phyloP scores from a whole-genome alignment of 495 filamentous ascomycete species.

The Hyaloscypha finlandica region DNA sequence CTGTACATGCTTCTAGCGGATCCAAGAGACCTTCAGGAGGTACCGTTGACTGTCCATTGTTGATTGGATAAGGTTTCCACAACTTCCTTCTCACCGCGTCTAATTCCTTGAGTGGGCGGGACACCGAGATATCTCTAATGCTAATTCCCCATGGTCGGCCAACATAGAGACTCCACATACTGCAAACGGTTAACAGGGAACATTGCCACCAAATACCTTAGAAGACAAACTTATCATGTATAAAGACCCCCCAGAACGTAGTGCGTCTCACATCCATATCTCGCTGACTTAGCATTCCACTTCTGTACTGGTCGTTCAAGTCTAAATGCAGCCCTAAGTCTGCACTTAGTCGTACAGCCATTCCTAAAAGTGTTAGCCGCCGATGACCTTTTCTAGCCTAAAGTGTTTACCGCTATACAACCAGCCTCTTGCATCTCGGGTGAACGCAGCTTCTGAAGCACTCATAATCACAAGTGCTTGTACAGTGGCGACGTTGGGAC shows the following conservation, averaged over 20 bases:
- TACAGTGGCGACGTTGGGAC: constrained; percentile 51
- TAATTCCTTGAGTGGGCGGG: constrained; percentile 4
- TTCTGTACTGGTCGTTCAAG: constrained; percentile 45
- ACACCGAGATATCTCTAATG: constrained; percentile 43
- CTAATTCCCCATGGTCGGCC: constrained; percentile 49
- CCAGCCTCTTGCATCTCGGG: constrained; percentile 53
- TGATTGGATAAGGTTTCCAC: constrained; percentile 48
- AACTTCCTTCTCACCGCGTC: constrained; percentile 4
- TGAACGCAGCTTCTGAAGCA: constrained; percentile 48
- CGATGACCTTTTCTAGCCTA: neutral
- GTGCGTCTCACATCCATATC: constrained; percentile 49
- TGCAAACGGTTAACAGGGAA: constrained; percentile 18
- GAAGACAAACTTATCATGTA: constrained; percentile 44
- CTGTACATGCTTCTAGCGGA: constrained; percentile 39
- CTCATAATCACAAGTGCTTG: constrained; percentile 52
- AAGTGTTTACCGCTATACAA: constrained; percentile 43
- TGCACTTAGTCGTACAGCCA: constrained; percentile 54
- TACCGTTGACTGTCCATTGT: constrained; percentile 18
- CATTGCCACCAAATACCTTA: constrained; percentile 8
- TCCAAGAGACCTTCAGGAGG: constrained; percentile 43
- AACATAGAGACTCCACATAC: constrained; percentile 53
- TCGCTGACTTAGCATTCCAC: constrained; percentile 44
- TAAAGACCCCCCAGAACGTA: constrained; percentile 54
- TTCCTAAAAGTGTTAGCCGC: constrained; percentile 29
- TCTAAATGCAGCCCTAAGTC: constrained; percentile 53